A percentile compares a stretch with the other conserved stretches of the same genome.
Conservation (phyloP, 2,329 filamentous ascomycete species). For the Ceratocystis smalleyi region DNA sequence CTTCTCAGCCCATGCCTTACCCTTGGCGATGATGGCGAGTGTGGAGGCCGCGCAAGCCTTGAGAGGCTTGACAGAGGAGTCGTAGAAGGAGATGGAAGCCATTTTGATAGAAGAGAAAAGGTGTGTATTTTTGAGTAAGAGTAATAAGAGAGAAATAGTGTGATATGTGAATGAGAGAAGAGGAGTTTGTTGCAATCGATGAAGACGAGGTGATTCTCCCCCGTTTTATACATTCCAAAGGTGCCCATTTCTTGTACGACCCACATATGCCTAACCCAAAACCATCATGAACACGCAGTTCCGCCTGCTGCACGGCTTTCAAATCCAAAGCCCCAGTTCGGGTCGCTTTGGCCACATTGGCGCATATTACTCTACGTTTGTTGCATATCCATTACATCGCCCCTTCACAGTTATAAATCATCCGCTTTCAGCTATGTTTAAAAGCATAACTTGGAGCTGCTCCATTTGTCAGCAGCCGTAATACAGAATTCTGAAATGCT, state of each 20-base stretch:
- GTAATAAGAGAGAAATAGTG: not conserved
- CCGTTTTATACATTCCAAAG: not conserved
- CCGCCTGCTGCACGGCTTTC: no score
- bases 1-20: constrained; percentile 1
- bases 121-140: not conserved
- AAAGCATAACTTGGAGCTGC: not conserved
- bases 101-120: constrained; percentile 7
- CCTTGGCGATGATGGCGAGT: constrained; percentile 11
- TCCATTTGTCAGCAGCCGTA: not conserved
- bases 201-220: not conserved
- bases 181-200: not conserved
- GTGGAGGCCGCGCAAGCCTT: not conserved
- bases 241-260: not conserved
- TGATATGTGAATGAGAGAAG: not conserved
- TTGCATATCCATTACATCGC: no score
- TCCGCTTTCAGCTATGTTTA: not conserved
- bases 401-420: no score
- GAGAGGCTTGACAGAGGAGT: constrained; percentile 6
- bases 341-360: no score
- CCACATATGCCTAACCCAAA: no score
- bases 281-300: no score
- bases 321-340: no score
- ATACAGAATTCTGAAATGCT: not conserved
- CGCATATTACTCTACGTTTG: no score
- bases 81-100: constrained; percentile 11